These are phyloP conservation scores for Zostera marina DNA, from an alignment of 116 monocot species.

Conservation along the genomic window DNA sequence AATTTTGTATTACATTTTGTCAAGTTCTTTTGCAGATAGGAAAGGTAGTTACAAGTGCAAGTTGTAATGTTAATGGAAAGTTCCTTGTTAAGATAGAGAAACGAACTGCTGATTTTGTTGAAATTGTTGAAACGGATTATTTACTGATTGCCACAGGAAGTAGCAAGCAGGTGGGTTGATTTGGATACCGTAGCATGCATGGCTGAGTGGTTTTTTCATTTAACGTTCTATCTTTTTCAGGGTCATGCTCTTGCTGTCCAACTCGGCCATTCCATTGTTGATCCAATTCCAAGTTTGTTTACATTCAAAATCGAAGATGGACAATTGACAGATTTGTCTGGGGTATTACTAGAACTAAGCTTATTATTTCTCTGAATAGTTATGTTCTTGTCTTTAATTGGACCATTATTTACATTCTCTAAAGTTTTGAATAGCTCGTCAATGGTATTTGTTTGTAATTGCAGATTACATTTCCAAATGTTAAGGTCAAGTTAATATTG, in stretches of 20 bases:
- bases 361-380: not conserved
- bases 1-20: not conserved
- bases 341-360: constrained; percentile 32
- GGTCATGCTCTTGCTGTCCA: constrained; percentile 62
- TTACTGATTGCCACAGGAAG: constrained; percentile 63
- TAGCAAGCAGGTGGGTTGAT: constrained; percentile 39
- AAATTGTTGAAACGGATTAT: constrained; percentile 53
- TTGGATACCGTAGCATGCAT: not conserved
- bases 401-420: not conserved
- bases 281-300: constrained; percentile 88
- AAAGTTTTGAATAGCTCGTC: not conserved
- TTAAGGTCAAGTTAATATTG: constrained; percentile 68
- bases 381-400: not conserved
- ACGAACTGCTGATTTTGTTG: constrained; percentile 40
- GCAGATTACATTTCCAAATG: constrained; percentile 72
- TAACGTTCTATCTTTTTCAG: constrained; percentile 22
- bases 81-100: constrained; percentile 65
- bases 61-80: constrained; percentile 24
- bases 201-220: not conserved
- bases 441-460: not conserved
- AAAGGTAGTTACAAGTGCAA: constrained; percentile 46
- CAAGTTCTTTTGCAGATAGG: constrained; percentile 79
- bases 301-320: constrained; percentile 72
- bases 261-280: constrained; percentile 80
- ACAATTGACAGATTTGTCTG: constrained; percentile 49